Base-by-base conservation (phyloP, 1,284 basidiomycete species). In the Tylopilus sp. region DNA sequence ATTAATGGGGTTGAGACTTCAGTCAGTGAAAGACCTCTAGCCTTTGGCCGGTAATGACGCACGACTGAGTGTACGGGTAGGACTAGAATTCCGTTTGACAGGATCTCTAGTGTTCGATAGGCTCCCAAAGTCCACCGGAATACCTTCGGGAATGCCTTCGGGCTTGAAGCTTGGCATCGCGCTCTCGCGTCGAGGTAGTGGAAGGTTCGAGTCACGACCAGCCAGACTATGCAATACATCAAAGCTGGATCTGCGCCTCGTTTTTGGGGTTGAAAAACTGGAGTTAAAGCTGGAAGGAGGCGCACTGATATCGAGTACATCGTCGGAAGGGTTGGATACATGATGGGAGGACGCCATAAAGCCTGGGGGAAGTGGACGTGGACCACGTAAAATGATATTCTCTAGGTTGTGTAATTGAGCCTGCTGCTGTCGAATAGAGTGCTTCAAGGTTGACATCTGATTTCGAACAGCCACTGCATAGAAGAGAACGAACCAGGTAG, bases 41-140 rank as follows among this genome's bases (percentile, higher is more conserved):
- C 59, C 51, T 56, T 51, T 51, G 55, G 46, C 46, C 46, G 52
- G 57, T 51, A 59, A 53, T 46, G 53, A 82, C 87, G 64, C 74
- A 89, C 88, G 84, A 71, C 86, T 89, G 33, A 89, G 71, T 44
- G 85, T 85, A 44, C 87, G 74, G 12, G 84, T 89, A 41, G 88
- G 87, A 62, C 88, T 90, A 3, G 78, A 72, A 30, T 72, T 66
- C 35, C 87, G 79, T 61, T 80, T 82, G 55, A 71, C 64, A 18
- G 64, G 55, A 5, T 74, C 59, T 35, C 74, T 70, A 46, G 64
- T 74, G 15, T 67, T 59, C 13, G 73, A 59, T 19, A 68, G 62
- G 15, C 63, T 61, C 8, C 67, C 69, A 58, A 84, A 82, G 35
- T 69, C 71, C 60, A 79, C 71, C 6, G 87, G 86, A 2, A 90